Evolutionary conservation across 495 filamentous ascomycete genomes (phyloP), one percentile per base, ranked within the genome.

Genomic region (Penicillium ochrochloron): DNA sequence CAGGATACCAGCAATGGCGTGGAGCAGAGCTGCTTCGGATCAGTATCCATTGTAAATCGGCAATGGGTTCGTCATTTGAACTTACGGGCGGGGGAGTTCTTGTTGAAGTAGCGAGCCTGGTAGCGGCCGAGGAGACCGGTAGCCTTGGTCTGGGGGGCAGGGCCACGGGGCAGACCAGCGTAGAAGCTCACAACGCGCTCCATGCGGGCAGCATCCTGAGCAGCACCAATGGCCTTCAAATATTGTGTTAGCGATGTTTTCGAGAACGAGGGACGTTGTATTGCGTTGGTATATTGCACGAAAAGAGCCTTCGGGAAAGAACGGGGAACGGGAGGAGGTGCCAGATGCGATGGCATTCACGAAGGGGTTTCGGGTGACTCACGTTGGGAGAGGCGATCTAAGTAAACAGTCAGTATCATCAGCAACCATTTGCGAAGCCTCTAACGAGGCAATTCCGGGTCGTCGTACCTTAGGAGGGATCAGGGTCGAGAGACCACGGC

Each of bases 101-200:
- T 93, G 76, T 93, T 68, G 74, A 98, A 97, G 86, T 98, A 94
- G 73, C 90, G 88, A 69, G 89, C 88, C 83, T 95, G 92, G 86
- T 98, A 99, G 79, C 92, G 85, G 68, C 86, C 89, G 64, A 97
- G 75, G 53, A 94, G 78, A 65, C 96, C 93, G 65, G 86, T 92
- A 58, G 90, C 68, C 84, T 96, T 87, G 66, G 86, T 77, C 75
- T 90, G 86, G 67, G 95, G 92, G 65, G 93, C 92, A 65, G 90
- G 75, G 62, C 95, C 95, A 75, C 92, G 90, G 76, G 95, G 95
- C 37, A 99, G 91, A 78, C 93, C 94, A 81, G 93, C 92, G 84
- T 99, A 99, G 88, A 99, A 97, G 85, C 84, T 90, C 78, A 97
- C 94, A 63, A 98, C 91, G 69, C 94, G 89, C 78, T 94, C 88